These are phyloP conservation scores for Chlorella sp. DNA, from an alignment of 139 green algal genomes.

Conservation along the genomic window DNA sequence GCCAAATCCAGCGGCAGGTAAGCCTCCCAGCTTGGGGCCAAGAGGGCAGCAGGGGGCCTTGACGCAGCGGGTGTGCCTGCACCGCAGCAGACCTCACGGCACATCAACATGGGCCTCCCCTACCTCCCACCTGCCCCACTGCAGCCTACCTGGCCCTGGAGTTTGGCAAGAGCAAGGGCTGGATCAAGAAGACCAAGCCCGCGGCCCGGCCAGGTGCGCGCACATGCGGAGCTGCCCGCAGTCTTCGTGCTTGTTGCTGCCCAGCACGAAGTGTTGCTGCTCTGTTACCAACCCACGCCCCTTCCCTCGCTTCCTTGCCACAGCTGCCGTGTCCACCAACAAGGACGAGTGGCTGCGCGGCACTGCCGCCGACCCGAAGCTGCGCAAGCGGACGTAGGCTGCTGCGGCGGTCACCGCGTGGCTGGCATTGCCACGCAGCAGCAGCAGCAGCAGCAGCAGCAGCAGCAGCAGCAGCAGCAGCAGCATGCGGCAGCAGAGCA, in stretches of 20 bases:
- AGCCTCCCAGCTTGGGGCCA: no score
- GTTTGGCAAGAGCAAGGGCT: slow-evolving; percentile 42
- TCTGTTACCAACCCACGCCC: not conserved
- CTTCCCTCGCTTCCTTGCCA: not conserved
- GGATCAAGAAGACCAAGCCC: slow-evolving; percentile 45
- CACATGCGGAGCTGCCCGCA: no score
- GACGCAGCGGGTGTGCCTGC: no score
- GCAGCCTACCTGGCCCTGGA: slow-evolving; percentile 33
- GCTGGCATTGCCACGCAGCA: not conserved
- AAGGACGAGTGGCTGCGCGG: slow-evolving; percentile 43
- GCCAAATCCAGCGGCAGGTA: no score
- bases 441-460: slow-evolving; percentile 5
- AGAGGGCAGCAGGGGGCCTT: no score
- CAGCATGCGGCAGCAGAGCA: not conserved
- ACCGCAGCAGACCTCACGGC: no score
- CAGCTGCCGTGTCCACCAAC: slow-evolving; percentile 31
- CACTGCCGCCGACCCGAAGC: slow-evolving; percentile 22
- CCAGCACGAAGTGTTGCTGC: not conserved
- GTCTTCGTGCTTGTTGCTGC: not conserved
- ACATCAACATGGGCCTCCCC: no score
- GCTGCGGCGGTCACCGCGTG: not conserved
- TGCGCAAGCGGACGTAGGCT: slow-evolving; percentile 24
- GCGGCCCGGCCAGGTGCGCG: slow-evolving; percentile 15
- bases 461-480: slow-evolving; percentile 5
- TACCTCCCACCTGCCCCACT: not conserved